These are phyloP conservation scores for Podospora conica DNA, from an alignment of 495 filamentous ascomycete genomes.

Conservation along the genomic window DNA sequence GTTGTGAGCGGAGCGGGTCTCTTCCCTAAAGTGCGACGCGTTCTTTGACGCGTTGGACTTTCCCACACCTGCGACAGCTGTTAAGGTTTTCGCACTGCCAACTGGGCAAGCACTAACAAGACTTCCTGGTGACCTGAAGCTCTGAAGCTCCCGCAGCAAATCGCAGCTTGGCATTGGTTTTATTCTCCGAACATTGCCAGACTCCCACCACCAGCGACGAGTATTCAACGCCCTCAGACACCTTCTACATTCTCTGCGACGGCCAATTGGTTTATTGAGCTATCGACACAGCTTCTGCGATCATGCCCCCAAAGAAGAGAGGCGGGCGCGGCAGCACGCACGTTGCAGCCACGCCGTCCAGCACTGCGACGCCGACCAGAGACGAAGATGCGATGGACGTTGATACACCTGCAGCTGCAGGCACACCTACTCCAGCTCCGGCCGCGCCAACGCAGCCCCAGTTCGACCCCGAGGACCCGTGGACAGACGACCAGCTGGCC, in stretches of 20 bases:
- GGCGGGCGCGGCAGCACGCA: conserved; percentile 34
- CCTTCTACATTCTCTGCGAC: neutral
- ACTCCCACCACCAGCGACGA: neutral
- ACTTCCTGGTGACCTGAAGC: neutral
- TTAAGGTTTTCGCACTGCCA: neutral
- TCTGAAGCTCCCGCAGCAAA: neutral
- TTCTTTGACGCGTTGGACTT: neutral
- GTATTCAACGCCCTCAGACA: neutral
- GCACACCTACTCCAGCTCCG: conserved; percentile 31
- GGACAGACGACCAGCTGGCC: conserved; percentile 94
- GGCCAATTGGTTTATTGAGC: neutral
- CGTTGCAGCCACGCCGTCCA: conserved; percentile 26
- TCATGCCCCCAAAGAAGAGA: conserved; percentile 74
- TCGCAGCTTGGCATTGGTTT: neutral
- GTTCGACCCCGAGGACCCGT: conserved; percentile 57
- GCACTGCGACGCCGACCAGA: conserved; percentile 34
- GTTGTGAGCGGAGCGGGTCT: neutral
- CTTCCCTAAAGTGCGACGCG: neutral
- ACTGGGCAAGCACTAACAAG: neutral
- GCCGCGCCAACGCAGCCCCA: conserved; percentile 26
- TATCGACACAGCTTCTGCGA: neutral
- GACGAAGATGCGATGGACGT: conserved; percentile 50
- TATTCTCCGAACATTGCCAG: neutral
- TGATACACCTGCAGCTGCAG: conserved; percentile 39
- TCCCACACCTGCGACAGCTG: neutral